Evolutionary conservation across 192 early-diverging fungal genomes (phyloP).

Genomic region (Dispira simplex): DNA sequence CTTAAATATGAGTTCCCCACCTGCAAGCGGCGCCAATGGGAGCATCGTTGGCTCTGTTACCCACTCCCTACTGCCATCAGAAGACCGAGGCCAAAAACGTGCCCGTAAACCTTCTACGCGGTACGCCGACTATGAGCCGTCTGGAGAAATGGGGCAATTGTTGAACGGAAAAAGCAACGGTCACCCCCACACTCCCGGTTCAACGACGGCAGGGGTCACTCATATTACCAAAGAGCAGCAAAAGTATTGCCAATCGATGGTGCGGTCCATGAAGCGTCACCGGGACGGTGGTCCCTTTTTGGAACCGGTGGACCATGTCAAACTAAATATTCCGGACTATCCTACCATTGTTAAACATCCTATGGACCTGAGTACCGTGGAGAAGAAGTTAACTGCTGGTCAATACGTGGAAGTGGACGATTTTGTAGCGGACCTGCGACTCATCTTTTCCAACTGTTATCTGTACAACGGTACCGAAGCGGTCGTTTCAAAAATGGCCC

Average conservation of each 20-base stretch:
- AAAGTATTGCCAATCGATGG: constrained; percentile 62
- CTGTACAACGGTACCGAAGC: constrained; percentile 65
- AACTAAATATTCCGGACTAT: constrained; percentile 70
- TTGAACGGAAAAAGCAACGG: constrained; percentile 6
- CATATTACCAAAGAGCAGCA: constrained; percentile 65
- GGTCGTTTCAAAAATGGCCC: constrained; percentile 45
- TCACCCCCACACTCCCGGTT: constrained; percentile 12
- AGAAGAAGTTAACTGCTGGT: constrained; percentile 41
- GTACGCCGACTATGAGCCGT: constrained; percentile 2
- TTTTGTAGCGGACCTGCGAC: constrained; percentile 48
- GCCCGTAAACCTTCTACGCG: background rate
- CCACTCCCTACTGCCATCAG: background rate
- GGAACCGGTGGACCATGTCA: constrained; percentile 59
- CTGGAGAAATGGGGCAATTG: background rate
- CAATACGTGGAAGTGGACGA: constrained; percentile 47
- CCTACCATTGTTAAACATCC: constrained; percentile 51
- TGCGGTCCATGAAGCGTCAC: constrained; percentile 59
- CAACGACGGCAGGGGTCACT: constrained; percentile 16
- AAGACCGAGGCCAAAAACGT: background rate
- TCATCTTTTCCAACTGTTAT: constrained; percentile 69
- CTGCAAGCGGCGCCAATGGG: no score
- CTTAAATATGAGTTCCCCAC: no score
- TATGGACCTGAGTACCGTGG: constrained; percentile 67
- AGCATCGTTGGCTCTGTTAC: no score
- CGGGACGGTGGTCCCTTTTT: constrained; percentile 80